These are phyloP conservation scores for Lindgomyces ingoldianus DNA, from an alignment of 495 filamentous ascomycete genomes.

Conservation along the genomic window DNA sequence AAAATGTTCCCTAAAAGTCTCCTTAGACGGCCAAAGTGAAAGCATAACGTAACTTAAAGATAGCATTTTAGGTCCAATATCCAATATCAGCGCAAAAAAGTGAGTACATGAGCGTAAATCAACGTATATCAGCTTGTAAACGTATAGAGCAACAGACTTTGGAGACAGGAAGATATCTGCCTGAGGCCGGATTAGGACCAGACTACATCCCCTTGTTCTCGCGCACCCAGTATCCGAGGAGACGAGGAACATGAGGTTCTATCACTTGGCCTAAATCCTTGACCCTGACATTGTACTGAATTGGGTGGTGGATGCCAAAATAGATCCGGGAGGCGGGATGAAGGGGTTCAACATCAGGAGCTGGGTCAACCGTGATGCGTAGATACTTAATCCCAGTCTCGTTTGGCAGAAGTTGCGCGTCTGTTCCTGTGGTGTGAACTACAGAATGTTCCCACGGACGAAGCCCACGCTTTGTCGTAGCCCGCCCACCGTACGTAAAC, in stretches of 20 bases:
- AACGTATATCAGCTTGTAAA: no score
- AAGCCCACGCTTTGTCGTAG: neutral
- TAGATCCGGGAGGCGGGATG: neutral
- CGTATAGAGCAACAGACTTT: no score
- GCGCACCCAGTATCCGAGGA: neutral
- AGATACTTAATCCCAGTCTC: neutral
- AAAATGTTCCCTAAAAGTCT: no score
- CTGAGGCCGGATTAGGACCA: no score
- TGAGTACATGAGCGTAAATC: no score
- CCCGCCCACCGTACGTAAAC: neutral
- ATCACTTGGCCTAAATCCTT: neutral
- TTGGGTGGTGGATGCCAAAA: neutral
- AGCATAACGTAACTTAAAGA: no score
- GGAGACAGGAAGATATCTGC: no score
- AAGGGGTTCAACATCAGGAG: neutral
- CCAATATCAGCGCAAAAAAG: no score
- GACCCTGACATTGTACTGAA: neutral
- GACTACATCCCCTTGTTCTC: no score
- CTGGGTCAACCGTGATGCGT: neutral
- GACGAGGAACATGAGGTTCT: neutral
- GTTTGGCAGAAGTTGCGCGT: neutral
- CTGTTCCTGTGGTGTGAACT: neutral
- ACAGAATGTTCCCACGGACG: neutral
- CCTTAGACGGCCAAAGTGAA: no score
- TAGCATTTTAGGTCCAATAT: no score